Base-by-base conservation (phyloP, 129 eudicot genomes). In the Ambrosia trifida region DNA sequence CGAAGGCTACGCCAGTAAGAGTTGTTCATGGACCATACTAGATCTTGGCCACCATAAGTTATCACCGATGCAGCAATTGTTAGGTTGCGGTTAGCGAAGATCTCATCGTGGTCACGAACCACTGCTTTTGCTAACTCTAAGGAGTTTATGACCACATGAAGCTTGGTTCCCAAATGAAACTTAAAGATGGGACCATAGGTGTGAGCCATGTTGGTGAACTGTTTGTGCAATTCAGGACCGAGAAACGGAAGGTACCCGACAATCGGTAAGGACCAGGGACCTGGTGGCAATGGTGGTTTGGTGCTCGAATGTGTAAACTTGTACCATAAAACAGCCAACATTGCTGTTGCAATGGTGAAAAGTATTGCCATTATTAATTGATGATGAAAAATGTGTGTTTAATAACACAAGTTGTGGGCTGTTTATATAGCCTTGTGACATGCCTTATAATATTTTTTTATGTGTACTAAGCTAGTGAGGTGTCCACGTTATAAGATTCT, bases 241-340 rank as follows among this genome's bases (percentile, higher is more conserved):
- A 52, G 59, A 52, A 52, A 52, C 31, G 59, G 59, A 18, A 52
- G 59, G 59, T 52, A 52, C 11, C 59, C 59, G 14, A 52, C 31
- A 3, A 52, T 52, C 2, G 59, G 59, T 4, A 17, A 7, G 12
- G 59, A 52, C 8, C 11, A 30, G 5, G 59, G 59, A 52, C 59
- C 59, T 18, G 59, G 59, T 18, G 58, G 62, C 62, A 56, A 24
- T 13, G 36, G 35, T 56, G 62, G 62, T 56, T 33, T 20, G 36
- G 36, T 2, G 62, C 4, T 56, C 28, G 8, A 20, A 9, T 6
- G 7, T 56, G 7, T 56, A 7, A 52, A 8, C 30, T 17, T 17
- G 30, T 18, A 52, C 31, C 31, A 52, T 7, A 18, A 18, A 17
- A 52, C 3, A 52, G 31, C 12, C 11, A 52, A 18, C 1, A 52